A percentile compares a stretch with the other conserved stretches of the same genome.
Evolutionary conservation across 805 yeast genomes (phyloP).

Genomic region (Dipodascus geniculatus): DNA sequence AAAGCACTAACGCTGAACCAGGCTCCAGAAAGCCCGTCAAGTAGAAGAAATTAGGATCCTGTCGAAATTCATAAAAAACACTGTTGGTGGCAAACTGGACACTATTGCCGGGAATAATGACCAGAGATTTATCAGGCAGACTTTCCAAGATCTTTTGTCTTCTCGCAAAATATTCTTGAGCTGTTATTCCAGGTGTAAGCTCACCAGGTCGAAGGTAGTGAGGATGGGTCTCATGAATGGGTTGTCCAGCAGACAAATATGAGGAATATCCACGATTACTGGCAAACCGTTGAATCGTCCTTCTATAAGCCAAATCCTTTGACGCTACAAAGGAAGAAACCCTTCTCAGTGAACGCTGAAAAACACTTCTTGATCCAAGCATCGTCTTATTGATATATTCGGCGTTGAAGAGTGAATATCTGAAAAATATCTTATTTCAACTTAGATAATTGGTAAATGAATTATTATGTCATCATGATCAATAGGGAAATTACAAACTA

Average conservation of each 20-base stretch:
- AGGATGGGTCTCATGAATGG: slow-evolving; percentile 77
- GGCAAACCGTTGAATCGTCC: background rate
- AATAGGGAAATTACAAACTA: too few species aligned
- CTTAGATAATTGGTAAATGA: too few species aligned
- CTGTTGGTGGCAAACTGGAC: slow-evolving; percentile 78
- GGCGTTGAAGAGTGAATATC: background rate
- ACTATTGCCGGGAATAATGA: slow-evolving; percentile 61
- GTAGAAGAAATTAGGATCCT: slow-evolving; percentile 78
- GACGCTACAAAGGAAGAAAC: background rate
- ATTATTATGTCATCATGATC: too few species aligned
- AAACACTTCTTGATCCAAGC: background rate
- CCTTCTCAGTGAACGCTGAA: background rate
- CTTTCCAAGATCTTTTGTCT: slow-evolving; percentile 44
- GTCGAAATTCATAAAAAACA: slow-evolving; percentile 87
- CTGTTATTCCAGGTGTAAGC: slow-evolving; percentile 78
- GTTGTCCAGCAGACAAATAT: slow-evolving; percentile 50
- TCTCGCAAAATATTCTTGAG: slow-evolving; percentile 69
- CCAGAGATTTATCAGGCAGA: slow-evolving; percentile 54
- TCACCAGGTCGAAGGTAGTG: slow-evolving; percentile 63
- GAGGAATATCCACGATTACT: background rate
- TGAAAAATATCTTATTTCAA: background rate
- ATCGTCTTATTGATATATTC: background rate
- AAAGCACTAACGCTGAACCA: slow-evolving; percentile 48
- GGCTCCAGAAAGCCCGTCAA: slow-evolving; percentile 92
- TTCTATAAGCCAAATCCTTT: background rate